phyloP scores from a whole-genome alignment of 768 basidiomycete species.

The Agrocybe chaxingu region DNA sequence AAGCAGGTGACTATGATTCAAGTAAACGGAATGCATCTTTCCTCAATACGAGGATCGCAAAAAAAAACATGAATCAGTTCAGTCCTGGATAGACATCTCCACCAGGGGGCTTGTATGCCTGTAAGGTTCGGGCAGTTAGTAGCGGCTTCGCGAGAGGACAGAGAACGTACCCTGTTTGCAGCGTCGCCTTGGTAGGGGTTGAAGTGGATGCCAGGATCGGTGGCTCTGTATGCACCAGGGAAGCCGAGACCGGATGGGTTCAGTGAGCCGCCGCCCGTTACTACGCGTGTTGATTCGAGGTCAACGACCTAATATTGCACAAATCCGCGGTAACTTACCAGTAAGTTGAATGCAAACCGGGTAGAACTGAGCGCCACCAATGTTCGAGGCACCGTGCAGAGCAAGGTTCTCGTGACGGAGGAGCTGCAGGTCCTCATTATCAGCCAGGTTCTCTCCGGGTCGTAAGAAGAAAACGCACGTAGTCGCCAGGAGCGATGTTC shows the following conservation, averaged over 20 bases:
- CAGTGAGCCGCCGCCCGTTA: constrained; percentile 32
- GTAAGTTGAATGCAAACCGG: constrained; percentile 38
- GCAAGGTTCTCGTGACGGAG: constrained; percentile 39
- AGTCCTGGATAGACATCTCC: too few relatives aligned
- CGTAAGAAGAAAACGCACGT: constrained; percentile 21
- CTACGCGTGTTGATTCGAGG: constrained; percentile 8
- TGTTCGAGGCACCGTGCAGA: constrained; percentile 27
- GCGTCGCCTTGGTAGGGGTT: constrained; percentile 34
- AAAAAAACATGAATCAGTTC: too few relatives aligned
- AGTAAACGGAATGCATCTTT: too few relatives aligned
- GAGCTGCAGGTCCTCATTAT: constrained; percentile 17
- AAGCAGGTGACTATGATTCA: too few relatives aligned
- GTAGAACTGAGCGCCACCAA: constrained; percentile 37
- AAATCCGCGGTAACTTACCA: constrained; percentile 9
- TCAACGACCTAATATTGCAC: neutral
- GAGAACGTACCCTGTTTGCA: constrained; percentile 26
- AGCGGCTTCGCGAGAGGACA: neutral
- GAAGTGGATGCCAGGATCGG: constrained; percentile 33
- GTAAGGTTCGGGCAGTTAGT: too few relatives aligned
- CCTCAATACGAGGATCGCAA: too few relatives aligned
- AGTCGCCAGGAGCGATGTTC: constrained; percentile 33
- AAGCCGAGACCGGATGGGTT: constrained; percentile 34
- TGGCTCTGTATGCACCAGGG: constrained; percentile 33
- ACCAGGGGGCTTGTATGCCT: too few relatives aligned
- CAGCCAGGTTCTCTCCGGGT: neutral